phyloP scores from a whole-genome alignment of 1,284 basidiomycete genomes.

The Cryptococcus floricola region DNA sequence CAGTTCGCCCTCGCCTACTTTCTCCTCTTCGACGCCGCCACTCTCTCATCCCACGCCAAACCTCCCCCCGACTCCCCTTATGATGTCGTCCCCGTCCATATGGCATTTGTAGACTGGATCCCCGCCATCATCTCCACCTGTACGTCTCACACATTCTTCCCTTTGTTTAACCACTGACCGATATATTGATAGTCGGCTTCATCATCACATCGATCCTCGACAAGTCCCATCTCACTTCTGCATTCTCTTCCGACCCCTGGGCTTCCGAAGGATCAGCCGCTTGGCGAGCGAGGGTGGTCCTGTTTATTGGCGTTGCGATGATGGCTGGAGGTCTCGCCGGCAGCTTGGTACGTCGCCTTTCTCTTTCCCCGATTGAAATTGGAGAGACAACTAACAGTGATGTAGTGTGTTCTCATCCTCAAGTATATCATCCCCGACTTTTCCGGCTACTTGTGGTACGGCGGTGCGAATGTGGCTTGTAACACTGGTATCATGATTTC shows the following conservation, averaged over 20 bases:
- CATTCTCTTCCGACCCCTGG: constrained; percentile 61
- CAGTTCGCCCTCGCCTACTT: constrained; percentile 92
- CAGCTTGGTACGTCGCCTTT: constrained; percentile 60
- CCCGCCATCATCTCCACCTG: constrained; percentile 86
- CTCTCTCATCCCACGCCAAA: constrained; percentile 77
- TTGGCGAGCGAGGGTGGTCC: constrained; percentile 80
- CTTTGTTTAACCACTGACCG: not conserved
- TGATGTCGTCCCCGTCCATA: constrained; percentile 73
- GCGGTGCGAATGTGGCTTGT: constrained; percentile 89
- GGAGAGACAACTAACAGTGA: not conserved
- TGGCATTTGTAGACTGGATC: constrained; percentile 90
- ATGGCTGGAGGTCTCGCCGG: constrained; percentile 96
- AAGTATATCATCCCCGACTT: constrained; percentile 82
- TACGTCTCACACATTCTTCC: constrained; percentile 22
- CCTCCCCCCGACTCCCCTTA: constrained; percentile 66
- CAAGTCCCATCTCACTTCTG: constrained; percentile 81
- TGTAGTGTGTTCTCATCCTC: constrained; percentile 79
- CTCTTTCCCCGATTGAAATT: not conserved
- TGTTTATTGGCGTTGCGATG: constrained; percentile 93
- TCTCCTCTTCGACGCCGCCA: constrained; percentile 91
- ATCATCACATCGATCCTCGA: constrained; percentile 90
- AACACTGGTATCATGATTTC: constrained; percentile 86
- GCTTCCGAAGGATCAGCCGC: constrained; percentile 68
- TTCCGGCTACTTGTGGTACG: constrained; percentile 83
- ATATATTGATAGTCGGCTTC: constrained; percentile 64